Evolutionary conservation across 768 basidiomycete species (phyloP), one percentile per base, ranked within the genome.

Genomic region (Russula emetica): DNA sequence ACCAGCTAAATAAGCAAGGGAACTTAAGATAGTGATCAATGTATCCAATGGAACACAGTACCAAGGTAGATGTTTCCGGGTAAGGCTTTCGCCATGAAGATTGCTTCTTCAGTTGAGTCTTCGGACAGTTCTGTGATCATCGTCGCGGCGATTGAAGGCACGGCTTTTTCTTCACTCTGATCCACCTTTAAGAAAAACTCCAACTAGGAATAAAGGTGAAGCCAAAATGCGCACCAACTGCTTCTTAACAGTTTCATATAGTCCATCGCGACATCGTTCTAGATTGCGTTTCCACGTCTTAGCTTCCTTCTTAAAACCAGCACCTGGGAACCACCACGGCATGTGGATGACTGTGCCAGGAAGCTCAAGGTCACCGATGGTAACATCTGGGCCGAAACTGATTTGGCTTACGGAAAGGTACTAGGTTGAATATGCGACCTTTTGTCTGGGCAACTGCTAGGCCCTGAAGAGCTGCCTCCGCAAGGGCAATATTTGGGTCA

Each of bases 401-500:
- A 50, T 54, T 40, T 24, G 20, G 64, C 73, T 47, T 60, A 74
- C 74, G 64, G 42, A 71, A 58, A 14, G 73, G 74, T 18, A 74
- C 47, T 24, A 66, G 58, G 60, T 84, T 82, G 18, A 85, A 83
- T 1, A 82, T 71, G 65, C 77, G 82, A 40, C 74, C 68, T 7
- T 80, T 80, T 0, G 78, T 68, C 1, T 73, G 71, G 0, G 78
- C 78, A 20, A 67, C 63, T 6, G 66, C 68, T 40, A 79, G 62
- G 6, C 71, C 70, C 7, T 72, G 62, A 11, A 77, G 67, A 3
- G 79, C 78, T 7, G 74, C 69, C 34, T 81, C 76, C 0, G 78
- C 80, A 1, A 77, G 70, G 0, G 69, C 66, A 38, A 85, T 72
- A 65, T 77, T 79, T 3, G 81, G 78, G 67, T 84, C 83, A 58